Percentiles rank a stretch among this genome's conserved stretches.
Conservation (phyloP, 192 early-diverging fungal genomes). For the Coemansia sp. region DNA sequence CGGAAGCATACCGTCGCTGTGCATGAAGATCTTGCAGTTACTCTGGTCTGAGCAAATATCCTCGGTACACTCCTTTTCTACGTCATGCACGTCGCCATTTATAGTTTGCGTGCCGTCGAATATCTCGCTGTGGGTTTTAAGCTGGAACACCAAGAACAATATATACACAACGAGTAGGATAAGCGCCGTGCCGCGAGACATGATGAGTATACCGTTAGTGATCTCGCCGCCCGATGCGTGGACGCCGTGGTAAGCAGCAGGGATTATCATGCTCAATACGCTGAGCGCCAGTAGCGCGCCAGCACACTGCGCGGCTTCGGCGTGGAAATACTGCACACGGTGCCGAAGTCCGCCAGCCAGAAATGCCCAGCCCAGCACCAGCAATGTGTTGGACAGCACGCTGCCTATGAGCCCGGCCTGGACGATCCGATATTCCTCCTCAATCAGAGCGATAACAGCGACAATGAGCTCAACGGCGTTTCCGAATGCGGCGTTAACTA, state of each 20-base stretch:
- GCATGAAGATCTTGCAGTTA: background rate
- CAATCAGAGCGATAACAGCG: conserved; percentile 61
- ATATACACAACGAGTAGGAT: conserved; percentile 69
- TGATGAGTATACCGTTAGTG: conserved; percentile 57
- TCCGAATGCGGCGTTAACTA: conserved; percentile 73
- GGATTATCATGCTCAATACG: conserved; percentile 67
- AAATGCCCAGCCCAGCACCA: conserved; percentile 88
- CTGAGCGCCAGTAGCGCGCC: conserved; percentile 66
- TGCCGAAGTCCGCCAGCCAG: conserved; percentile 76
- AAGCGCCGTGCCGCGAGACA: conserved; percentile 69
- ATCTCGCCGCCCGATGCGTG: conserved; percentile 51
- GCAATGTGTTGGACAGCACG: conserved; percentile 88
- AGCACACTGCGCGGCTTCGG: conserved; percentile 72
- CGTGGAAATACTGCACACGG: conserved; percentile 66
- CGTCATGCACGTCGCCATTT: background rate
- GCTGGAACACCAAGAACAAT: conserved; percentile 79
- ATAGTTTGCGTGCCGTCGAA: conserved; percentile 48
- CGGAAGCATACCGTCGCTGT: background rate
- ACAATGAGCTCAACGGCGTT: conserved; percentile 67
- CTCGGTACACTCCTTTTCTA: conserved; percentile 2
- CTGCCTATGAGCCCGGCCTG: conserved; percentile 85
- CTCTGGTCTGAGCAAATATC: background rate
- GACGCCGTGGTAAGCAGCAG: conserved; percentile 67
- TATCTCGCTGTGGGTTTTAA: conserved; percentile 74
- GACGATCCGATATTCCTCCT: conserved; percentile 65